Evolutionary conservation across 306 rosid genomes (phyloP), one percentile per base, ranked within the genome.

Genomic region (Vigna mungo): DNA sequence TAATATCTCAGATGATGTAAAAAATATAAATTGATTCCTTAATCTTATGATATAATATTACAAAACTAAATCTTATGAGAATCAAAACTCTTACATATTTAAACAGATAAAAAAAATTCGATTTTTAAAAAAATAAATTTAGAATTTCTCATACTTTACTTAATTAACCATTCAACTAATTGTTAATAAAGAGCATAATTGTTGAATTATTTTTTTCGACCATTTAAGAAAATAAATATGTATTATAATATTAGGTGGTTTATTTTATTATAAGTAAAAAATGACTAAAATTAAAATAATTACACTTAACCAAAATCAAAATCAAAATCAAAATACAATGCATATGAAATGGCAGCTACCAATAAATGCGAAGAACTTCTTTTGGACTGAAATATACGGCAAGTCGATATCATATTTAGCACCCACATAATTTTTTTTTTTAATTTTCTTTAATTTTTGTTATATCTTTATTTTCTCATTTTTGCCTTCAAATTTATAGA

Each of bases 331-430:
- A 30, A 30, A 30, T 30, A 30, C 34, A 30, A 4, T 75, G 46
- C 9, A 17, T 52, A 68, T 30, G 53, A 60, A 48, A 23, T 18
- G 74, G 56, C 49, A 72, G 34, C 71, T 47, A 77, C 21, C 30
- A 49, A 48, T 20, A 23, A 65, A 74, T 59, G 61, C 76, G 72
- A 37, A 36, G 80, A 72, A 72, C n/a, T 77, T 80, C 85, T 76
- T 77, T 77, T 80, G 87, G 87, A 77, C 87, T 60, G 64, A 59
- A 77, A 65, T 67, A 72, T 60, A 71, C 56, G 80, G 70, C 74
- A 51, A 68, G 87, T 80, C 87, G 6, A 59, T 61, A 44, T 80
- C 84, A 76, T n/a, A 48, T 71, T 15, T 84, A 17, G 16, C 14
- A 59, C 82, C 87, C 87, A 84, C 87, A 71, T 64, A 76, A 79